Evolutionary conservation across 2,329 filamentous ascomycete species (phyloP), one percentile per base, ranked within the genome.

Genomic region (Lecanicillium sp.): DNA sequence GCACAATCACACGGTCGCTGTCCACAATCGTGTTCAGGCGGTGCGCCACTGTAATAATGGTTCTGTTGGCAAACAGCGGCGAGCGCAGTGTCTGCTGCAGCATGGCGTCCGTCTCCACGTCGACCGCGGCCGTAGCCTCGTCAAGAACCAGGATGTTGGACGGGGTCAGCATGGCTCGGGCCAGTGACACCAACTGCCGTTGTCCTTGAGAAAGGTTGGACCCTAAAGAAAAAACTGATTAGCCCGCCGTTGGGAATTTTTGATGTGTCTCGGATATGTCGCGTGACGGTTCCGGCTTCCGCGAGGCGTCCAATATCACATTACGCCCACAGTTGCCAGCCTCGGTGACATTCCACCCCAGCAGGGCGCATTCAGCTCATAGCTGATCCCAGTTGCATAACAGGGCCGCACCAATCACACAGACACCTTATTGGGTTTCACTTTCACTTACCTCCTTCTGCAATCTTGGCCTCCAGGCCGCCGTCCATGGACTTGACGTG

Each of bases 21-120:
- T 86, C 82, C 24, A 98, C 77, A 59, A 98, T 97, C 10, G 93
- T 98, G 71, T 97, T 97, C 72, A 98, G 95, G 48, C 93, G 84
- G 71, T 98, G 93, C 21, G 93, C 93, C 60, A 98, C 95, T 1
- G 93, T 98, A 67, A 98, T 95, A 67, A 98, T 97, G 30, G 93
- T 98, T 46, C 89, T 83, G 67, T 96, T 89, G 52, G 84, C 78
- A 70, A 98, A 98, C 14, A 84, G 65, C 19, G 79, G 75, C 29
- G 77, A 78, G 27, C 81, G 75, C 48, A 84, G 70, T 21, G 82
- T 85, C 40, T 68, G 67, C 68, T 86, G 82, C 47, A 86, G 69
- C 69, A 84, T 71, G 47, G 79, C 79, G 60, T 86, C 82, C 20
- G 82, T 86, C 67, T 85, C 76, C 35, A 85, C 73, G 61, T 86